These are phyloP conservation scores for Acanthamoeba healyi DNA, from an alignment of 208 protist genomes.

Conservation along the genomic window DNA sequence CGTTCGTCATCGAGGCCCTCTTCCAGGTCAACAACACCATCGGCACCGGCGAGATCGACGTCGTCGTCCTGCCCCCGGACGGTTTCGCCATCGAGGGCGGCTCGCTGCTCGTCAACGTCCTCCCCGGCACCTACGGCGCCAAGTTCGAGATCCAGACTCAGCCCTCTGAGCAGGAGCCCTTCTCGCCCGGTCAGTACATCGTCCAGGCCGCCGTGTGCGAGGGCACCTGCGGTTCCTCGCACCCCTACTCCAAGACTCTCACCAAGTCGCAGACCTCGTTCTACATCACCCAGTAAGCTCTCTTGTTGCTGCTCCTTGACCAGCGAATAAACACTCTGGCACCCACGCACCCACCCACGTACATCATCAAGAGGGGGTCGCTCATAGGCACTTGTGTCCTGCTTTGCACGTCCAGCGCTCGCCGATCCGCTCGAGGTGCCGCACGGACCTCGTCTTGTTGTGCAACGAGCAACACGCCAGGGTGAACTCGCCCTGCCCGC, in stretches of 20 bases:
- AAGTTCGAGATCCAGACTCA: constrained; percentile 73
- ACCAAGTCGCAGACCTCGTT: constrained; percentile 69
- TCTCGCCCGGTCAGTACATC: constrained; percentile 75
- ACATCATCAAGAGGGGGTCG: too few relatives aligned
- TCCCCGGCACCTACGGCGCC: constrained; percentile 74
- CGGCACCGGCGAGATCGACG: constrained; percentile 82
- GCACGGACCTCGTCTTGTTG: neutral
- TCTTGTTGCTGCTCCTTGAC: too few relatives aligned
- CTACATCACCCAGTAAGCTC: constrained; percentile 74
- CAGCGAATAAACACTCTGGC: too few relatives aligned
- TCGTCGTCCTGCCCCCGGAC: constrained; percentile 70
- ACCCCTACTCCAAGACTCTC: constrained; percentile 77
- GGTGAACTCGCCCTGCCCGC: neutral
- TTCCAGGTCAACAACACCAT: constrained; percentile 77
- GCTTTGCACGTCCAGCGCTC: neutral
- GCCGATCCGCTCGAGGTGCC: neutral
- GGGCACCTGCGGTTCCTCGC: constrained; percentile 80
- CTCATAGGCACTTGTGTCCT: neutral
- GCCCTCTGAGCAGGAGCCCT: constrained; percentile 77
- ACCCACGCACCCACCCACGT: too few relatives aligned
- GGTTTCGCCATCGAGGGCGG: constrained; percentile 63
- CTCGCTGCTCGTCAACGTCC: constrained; percentile 64
- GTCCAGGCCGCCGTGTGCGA: constrained; percentile 80
- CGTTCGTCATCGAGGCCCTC: constrained; percentile 65
- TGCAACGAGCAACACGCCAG: neutral